Evolutionary conservation across 2,329 filamentous ascomycete species (phyloP).

Genomic region (Penicillium sp.): DNA sequence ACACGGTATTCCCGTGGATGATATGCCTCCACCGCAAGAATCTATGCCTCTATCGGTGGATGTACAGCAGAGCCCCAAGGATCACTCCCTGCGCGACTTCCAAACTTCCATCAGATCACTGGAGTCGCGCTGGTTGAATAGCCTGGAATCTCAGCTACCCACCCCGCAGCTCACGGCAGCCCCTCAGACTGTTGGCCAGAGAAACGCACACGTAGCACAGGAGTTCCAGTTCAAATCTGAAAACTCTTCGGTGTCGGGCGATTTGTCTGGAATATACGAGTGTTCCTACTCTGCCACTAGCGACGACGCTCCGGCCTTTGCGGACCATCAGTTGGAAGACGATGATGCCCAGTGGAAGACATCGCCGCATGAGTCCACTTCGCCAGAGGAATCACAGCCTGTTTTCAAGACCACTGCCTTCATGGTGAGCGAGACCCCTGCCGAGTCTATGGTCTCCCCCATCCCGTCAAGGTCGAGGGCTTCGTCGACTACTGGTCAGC

Average conservation of each 20-base stretch:
- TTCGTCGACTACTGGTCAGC: conserved; percentile 26
- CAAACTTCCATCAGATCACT: conserved; percentile 31
- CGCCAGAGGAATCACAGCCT: conserved; percentile 27
- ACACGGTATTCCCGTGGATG: conserved; percentile 16
- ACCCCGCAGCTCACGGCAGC: conserved; percentile 29
- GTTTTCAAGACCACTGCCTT: conserved; percentile 34
- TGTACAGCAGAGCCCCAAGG: conserved; percentile 25
- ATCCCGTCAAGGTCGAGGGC: conserved; percentile 26
- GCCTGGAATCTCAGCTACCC: conserved; percentile 35
- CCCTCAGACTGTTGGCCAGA: conserved; percentile 21
- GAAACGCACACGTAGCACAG: conserved; percentile 20
- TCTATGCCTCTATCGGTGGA: conserved; percentile 20
- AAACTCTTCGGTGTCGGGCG: conserved; percentile 39
- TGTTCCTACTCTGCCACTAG: conserved; percentile 34
- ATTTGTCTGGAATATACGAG: conserved; percentile 35
- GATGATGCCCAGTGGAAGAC: conserved; percentile 33
- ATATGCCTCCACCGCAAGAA: conserved; percentile 16
- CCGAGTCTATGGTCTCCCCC: conserved; percentile 29
- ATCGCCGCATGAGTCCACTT: conserved; percentile 24
- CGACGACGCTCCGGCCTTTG: conserved; percentile 31
- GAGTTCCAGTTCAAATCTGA: conserved; percentile 40
- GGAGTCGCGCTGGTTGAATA: conserved; percentile 36
- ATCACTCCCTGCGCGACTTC: conserved; percentile 22
- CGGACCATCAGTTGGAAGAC: conserved; percentile 34
- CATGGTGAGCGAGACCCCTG: conserved; percentile 36